Percentiles rank a stretch among this genome's conserved stretches.
Conservation (phyloP, 2,329 filamentous ascomycete species). For the Alternaria sp. region DNA sequence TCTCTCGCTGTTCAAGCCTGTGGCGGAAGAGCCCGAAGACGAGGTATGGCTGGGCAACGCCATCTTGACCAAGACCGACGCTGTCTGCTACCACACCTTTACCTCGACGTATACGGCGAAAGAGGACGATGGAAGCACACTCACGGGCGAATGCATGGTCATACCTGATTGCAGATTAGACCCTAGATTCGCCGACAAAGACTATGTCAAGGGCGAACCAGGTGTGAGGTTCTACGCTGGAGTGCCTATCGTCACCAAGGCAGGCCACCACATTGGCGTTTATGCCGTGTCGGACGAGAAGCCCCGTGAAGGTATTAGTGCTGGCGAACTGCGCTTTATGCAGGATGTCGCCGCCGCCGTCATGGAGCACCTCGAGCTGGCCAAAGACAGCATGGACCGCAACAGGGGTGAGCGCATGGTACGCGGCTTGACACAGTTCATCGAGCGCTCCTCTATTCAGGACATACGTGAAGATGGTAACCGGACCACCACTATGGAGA, state of each 20-base stretch:
- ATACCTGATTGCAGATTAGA: slow-evolving; percentile 41
- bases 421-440: slow-evolving; percentile 47
- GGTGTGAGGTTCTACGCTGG: slow-evolving; percentile 47
- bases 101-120: slow-evolving; percentile 35
- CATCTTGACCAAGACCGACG: slow-evolving; percentile 41
- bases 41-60: slow-evolving; percentile 46
- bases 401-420: slow-evolving; percentile 45
- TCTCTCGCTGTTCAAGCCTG: slow-evolving; percentile 43
- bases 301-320: slow-evolving; percentile 36
- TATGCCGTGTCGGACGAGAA: slow-evolving; percentile 45
- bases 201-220: slow-evolving; percentile 40
- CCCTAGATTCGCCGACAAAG: slow-evolving; percentile 33
- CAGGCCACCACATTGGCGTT: slow-evolving; percentile 44
- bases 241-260: slow-evolving; percentile 42
- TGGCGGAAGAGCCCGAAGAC: slow-evolving; percentile 32
- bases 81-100: slow-evolving; percentile 44
- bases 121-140: slow-evolving; percentile 29
- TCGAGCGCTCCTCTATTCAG: slow-evolving; percentile 41
- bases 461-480: slow-evolving; percentile 29
- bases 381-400: slow-evolving; percentile 39
- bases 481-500: slow-evolving; percentile 41
- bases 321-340: slow-evolving; percentile 42
- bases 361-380: slow-evolving; percentile 46
- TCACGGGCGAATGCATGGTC: slow-evolving; percentile 35
- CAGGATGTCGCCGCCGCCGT: slow-evolving; percentile 43